phyloP scores from a whole-genome alignment of 179 eudicot genomes.

The Vitellaria paradoxa region DNA sequence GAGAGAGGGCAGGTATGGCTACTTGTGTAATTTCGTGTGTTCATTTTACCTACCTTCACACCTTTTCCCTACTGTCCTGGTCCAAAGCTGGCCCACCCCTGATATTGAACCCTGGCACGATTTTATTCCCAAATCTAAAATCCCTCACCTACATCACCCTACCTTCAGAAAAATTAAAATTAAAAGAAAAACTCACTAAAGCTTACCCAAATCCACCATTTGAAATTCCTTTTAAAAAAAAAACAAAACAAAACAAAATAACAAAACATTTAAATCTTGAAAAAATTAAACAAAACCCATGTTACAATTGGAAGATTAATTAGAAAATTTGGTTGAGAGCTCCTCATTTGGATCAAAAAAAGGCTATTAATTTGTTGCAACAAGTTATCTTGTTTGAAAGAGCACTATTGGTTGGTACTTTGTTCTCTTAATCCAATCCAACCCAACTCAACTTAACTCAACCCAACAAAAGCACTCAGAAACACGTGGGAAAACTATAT shows the following conservation, averaged over 20 bases:
- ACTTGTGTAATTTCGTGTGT: slow-evolving; percentile 24
- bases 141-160: slow-evolving; percentile 16
- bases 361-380: not conserved
- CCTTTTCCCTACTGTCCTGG: slow-evolving; percentile 18
- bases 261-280: not conserved
- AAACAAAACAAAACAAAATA: not conserved
- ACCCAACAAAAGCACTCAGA: not conserved
- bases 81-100: slow-evolving; percentile 20
- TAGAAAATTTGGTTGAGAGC: not conserved
- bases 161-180: not conserved
- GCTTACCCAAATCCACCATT: not conserved
- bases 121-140: not conserved
- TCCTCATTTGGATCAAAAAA: not conserved
- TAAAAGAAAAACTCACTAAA: not conserved
- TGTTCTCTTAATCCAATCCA: not conserved
- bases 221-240: not conserved
- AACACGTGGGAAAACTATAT: not conserved
- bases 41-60: slow-evolving; percentile 25
- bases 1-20: slow-evolving; percentile 8
- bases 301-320: not conserved
- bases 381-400: not conserved
- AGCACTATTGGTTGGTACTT: not conserved
- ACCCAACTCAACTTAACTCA: too few species aligned
- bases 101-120: slow-evolving; percentile 21
- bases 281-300: not conserved